Evolutionary conservation across 805 yeast species (phyloP), one percentile per base, ranked within the genome.

Genomic region (Metschnikowia henanensis): DNA sequence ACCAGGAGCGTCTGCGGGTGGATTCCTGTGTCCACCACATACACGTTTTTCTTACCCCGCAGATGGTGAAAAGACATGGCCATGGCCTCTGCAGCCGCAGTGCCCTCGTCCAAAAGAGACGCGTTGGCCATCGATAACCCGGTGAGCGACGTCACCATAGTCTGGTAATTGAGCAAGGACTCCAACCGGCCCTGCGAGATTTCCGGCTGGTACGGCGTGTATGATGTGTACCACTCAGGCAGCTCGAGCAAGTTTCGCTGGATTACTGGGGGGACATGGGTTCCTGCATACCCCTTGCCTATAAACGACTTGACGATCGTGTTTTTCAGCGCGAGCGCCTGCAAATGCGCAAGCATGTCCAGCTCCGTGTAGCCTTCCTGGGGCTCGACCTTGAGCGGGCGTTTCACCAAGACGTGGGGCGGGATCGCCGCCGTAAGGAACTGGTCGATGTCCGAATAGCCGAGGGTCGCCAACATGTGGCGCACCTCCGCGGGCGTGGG

Each of bases 181-280:
- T 92, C 96, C 56, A 94, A 76, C 57, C 99, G 81, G 42, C 99
- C 99, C 68, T 94, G 99, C 1, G 97, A 86, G 46, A 94, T 91
- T 65, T 94, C 99, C 0, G 99, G 97, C 70, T 94, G 99, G 65
- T 94, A 94, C 28, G 99, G 99, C 19, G 99, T 94, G 64, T 94
- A 94, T 1, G 97, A 89, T 17, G 99, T 94, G 73, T 94, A 94
- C 99, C 99, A 94, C 61, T 90, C 96, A 5, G 99, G 99, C 49
- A 84, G 81, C 66, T 94, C 99, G 45, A 94, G 71, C 46, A 94
- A 66, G 59, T 94, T 94, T 62, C 99, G 81, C 71, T 88, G 95
- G 55, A 94, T 87, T 28, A 92, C 97, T 1, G 95, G 85, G 0
- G 99, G 99, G 35, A 88, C 72, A 40, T 79, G 73, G 0, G 98